These are phyloP conservation scores for Syzygium syzygioides DNA, from an alignment of 441 rosid species.

Conservation along the genomic window DNA sequence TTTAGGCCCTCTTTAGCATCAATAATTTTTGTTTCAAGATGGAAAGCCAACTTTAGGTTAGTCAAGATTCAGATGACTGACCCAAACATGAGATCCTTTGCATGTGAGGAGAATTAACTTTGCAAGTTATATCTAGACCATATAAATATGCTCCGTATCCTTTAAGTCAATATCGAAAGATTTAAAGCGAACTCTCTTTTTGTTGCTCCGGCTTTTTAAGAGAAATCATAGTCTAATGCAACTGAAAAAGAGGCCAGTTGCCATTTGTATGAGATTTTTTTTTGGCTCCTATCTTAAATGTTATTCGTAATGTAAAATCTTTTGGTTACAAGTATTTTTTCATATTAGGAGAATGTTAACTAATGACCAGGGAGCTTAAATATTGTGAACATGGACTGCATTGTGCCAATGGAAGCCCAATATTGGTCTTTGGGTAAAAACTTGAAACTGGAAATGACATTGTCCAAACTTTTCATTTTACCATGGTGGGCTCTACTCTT, in stretches of 20 bases:
- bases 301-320: neutral
- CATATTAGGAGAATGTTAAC: neutral
- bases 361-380: neutral
- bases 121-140: neutral
- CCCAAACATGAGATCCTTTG: neutral
- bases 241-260: neutral
- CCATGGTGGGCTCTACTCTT: neutral
- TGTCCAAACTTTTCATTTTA: neutral
- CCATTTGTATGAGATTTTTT: neutral
- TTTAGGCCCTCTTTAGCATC: neutral
- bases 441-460: neutral
- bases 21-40: neutral
- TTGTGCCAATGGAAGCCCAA: neutral
- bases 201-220: neutral
- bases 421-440: neutral
- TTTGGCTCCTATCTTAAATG: neutral
- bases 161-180: no score
- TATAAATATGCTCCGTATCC: neutral
- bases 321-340: neutral
- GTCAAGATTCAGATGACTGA: neutral
- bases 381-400: neutral
- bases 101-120: neutral
- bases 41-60: neutral
- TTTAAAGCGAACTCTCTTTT: neutral
- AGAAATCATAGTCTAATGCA: neutral